Base-by-base conservation (phyloP, 768 basidiomycete species). In the Boletus rubroflammeus region DNA sequence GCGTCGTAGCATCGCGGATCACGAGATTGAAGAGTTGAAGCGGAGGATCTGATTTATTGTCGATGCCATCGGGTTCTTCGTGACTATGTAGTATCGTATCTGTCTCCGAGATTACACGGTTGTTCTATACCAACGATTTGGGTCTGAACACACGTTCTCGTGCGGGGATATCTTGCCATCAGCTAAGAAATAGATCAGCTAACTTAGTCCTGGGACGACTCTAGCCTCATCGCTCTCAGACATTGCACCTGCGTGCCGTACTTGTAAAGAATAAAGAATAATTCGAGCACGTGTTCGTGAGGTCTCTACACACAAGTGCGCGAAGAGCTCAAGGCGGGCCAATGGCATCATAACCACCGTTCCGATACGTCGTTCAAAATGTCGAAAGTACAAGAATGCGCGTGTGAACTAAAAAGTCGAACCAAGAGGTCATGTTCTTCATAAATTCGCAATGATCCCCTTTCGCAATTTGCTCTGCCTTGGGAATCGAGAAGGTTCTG, bases 1-100 rank as follows among this genome's bases (percentile, higher is more conserved):
- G 60, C 56, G 32, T 38, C 14, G 45, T 19, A 62, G 60, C 29
- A 29, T 54, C 15, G 4, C 32, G 3, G 61, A 62, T n/a, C 39
- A 42, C 1, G 41, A 60, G 14, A 41, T 55, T 4, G 51, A 53
- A 13, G 36, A 43, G 1, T 32, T 54, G 45, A 58, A 25, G 42
- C 36, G 10, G 31, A 31, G 9, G 31, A 31, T 31, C 13, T 31
- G 31, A 31, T 31, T n/a, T n/a, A n/a, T n/a, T n/a, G n/a, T n/a
- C n/a, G n/a, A n/a, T n/a, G n/a, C n/a, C n/a, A 2, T 13, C 26
- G n/a, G 9, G 7, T 28, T 25, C 43, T 10, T 47, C 39, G 0
- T 46, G 44, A 55, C 17, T 21, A 6, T 29, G 29, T 11, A 4
- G n/a, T n/a, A 13, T 26, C 2, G 1, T 34, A 7, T 3, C 21